phyloP scores from a whole-genome alignment of 176 grass and related monocot species.

The Avena sativa region DNA sequence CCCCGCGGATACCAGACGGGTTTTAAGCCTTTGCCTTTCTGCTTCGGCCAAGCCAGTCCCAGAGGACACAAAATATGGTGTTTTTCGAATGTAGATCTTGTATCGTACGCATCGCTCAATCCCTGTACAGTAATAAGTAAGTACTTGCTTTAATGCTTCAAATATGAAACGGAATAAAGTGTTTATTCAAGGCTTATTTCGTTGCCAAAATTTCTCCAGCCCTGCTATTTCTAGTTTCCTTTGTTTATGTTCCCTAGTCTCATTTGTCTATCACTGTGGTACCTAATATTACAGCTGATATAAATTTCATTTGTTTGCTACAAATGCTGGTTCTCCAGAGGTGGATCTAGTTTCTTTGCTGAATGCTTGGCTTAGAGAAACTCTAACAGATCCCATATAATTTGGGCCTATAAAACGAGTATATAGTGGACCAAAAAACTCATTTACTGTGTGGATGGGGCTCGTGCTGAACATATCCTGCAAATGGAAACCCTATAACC shows the following conservation, averaged over 20 bases:
- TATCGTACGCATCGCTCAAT: background rate
- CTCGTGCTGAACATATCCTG: too few relatives aligned
- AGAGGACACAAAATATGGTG: constrained; percentile 84
- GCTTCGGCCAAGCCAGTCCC: constrained; percentile 67
- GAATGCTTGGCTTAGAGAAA: background rate
- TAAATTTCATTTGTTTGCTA: background rate
- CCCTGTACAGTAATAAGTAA: background rate
- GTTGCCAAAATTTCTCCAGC: background rate
- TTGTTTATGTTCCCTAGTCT: background rate
- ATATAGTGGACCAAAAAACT: too few relatives aligned
- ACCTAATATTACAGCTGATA: background rate
- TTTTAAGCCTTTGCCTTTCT: constrained; percentile 89
- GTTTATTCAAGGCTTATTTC: background rate
- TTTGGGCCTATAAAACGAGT: too few relatives aligned
- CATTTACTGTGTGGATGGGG: too few relatives aligned
- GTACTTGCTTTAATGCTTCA: background rate
- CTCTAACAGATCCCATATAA: too few relatives aligned
- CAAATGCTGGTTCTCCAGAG: background rate
- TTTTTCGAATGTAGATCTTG: constrained; percentile 77
- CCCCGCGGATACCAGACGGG: constrained; percentile 79
- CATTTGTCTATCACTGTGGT: background rate
- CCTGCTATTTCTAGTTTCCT: background rate
- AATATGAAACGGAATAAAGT: constrained; percentile 7
- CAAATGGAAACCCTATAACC: too few relatives aligned
- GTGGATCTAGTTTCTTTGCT: background rate